Evolutionary conservation across 345 rosid genomes (phyloP), one percentile per base, ranked within the genome.

Genomic region (Camelina neglecta): DNA sequence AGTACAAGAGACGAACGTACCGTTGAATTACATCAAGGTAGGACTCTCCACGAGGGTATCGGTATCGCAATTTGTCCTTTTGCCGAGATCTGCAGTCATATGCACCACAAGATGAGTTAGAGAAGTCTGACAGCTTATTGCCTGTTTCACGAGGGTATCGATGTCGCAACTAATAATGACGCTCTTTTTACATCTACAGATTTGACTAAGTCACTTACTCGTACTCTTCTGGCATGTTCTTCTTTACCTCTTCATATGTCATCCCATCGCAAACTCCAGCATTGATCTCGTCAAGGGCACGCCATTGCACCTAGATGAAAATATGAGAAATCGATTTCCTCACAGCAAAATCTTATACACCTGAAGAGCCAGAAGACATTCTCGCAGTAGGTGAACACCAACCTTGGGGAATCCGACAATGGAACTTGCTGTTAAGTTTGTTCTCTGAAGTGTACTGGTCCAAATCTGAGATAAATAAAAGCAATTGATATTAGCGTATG

Each of bases 191-290:
- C 26, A 47, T 39, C 48, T 7, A 66, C 39, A 53, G 65, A 62
- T 56, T 57, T n/a, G 24, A 58, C 39, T 3, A 71, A 58, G 56
- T 73, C 59, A 75, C 97, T 73, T 87, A 93, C 99, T 85, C 93
- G n/a, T 87, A 96, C 65, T 96, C 99, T 83, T 96, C 99, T 3
- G 92, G 97, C 99, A 91, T 91, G 76, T 89, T 91, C 80, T 77
- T 89, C 84, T 88, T 93, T 70, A 91, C 87, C 67, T 93, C 99
- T 75, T 96, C 98, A 65, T 96, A 96, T 23, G 91, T 93, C 99
- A 96, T 96, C 75, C 97, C 99, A 86, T 96, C 99, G 67, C 99
- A 96, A 11, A 89, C 96, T 83, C 99, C 99, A 69, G 99, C 86
- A 78, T 96, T 96, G 81, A 96, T 93, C 88, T 96, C 99, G 69